phyloP scores from a whole-genome alignment of 164 flowering plant species.

The Hamamelis virginiana region DNA sequence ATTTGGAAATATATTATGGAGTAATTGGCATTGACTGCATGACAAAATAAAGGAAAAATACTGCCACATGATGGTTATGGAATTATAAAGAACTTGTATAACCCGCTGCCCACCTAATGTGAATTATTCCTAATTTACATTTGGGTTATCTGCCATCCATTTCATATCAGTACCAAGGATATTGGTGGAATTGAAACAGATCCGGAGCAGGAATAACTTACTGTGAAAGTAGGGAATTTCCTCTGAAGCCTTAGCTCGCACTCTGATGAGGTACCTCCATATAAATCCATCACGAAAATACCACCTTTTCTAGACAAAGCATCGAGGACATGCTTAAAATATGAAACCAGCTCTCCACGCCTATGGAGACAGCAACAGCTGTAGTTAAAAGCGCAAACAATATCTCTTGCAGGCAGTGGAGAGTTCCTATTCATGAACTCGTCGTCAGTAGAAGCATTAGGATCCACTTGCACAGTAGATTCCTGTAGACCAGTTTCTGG shows the following conservation, averaged over 20 bases:
- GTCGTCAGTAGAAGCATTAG: constrained; percentile 13
- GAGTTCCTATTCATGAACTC: constrained; percentile 27
- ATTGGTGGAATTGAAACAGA: no score
- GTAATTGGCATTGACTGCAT: not conserved
- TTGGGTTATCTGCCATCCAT: no score
- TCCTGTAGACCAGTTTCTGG: constrained; percentile 12
- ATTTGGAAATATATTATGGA: no score
- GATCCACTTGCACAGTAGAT: constrained; percentile 15
- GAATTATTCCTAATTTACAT: no score
- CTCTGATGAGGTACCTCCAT: constrained; percentile 94
- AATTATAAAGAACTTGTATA: no score
- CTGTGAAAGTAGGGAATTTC: constrained; percentile 81
- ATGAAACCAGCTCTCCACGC: constrained; percentile 65
- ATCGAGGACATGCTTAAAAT: constrained; percentile 73
- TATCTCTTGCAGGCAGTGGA: constrained; percentile 67
- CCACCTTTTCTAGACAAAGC: constrained; percentile 76
- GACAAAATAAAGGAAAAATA: not conserved
- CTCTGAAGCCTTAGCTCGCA: constrained; percentile 66
- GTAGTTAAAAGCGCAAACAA: constrained; percentile 93
- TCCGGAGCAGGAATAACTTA: constrained; percentile 33
- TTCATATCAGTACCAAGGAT: not conserved
- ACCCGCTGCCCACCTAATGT: no score
- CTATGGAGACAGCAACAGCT: constrained; percentile 92
- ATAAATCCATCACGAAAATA: constrained; percentile 93
- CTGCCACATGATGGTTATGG: no score